These are phyloP conservation scores for Trichoderma sp. DNA, from an alignment of 2,329 filamentous ascomycete species.

Conservation along the genomic window DNA sequence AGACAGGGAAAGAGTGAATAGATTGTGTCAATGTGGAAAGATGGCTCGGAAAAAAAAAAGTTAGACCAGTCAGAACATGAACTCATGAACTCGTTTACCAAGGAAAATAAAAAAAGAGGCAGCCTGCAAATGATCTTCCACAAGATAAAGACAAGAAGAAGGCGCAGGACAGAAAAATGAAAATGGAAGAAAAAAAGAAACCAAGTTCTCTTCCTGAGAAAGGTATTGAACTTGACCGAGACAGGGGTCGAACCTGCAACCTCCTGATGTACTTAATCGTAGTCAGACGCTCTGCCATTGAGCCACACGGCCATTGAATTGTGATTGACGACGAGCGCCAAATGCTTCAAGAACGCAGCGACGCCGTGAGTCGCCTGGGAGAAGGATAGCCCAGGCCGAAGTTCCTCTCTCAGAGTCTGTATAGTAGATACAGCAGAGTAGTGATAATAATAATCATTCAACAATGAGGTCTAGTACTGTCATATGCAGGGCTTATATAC, in stretches of 20 bases:
- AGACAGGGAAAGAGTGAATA: neutral
- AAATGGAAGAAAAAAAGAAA: neutral
- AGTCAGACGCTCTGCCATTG: neutral
- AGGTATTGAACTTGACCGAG: neutral
- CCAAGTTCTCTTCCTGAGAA: neutral
- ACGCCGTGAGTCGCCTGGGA: neutral
- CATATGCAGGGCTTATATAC: constrained; percentile 4
- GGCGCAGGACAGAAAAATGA: neutral
- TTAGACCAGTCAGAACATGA: neutral
- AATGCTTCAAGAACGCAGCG: neutral
- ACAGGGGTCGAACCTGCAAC: neutral
- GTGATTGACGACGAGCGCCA: neutral
- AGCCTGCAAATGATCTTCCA: neutral
- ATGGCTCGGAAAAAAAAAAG: too few relatives aligned
- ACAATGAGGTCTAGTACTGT: constrained; percentile 13
- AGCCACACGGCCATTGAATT: neutral
- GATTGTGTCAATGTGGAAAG: too few relatives aligned
- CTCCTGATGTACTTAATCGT: neutral
- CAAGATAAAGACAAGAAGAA: neutral
- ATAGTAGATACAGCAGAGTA: neutral
- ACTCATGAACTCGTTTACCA: neutral
- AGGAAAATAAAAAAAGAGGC: neutral
- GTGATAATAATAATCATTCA: neutral
- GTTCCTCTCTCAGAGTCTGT: neutral
- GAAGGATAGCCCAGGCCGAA: neutral